Conservation (phyloP, 805 yeast species). For the Candida loeiensis region DNA sequence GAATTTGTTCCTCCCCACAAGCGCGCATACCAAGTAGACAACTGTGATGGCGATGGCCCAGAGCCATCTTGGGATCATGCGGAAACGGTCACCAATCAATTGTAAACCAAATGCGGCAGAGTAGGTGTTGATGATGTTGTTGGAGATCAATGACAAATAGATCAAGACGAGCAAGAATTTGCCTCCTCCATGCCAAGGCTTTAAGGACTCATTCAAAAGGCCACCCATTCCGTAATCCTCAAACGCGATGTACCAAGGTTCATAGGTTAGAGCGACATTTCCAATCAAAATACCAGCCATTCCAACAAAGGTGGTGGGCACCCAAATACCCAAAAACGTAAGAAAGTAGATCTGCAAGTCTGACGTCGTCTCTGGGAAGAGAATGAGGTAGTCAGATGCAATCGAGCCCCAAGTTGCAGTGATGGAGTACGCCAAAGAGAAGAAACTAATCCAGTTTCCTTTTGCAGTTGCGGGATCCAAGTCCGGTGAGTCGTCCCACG, state of each 20-base stretch:
- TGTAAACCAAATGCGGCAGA: constrained; percentile 35
- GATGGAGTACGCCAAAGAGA: constrained; percentile 69
- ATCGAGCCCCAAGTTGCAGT: constrained; percentile 89
- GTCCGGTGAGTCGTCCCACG: constrained; percentile 32
- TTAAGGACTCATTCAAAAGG: constrained; percentile 25
- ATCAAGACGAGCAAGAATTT: constrained; percentile 29
- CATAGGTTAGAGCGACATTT: constrained; percentile 27
- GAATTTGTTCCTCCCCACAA: constrained; percentile 32
- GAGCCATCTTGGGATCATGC: constrained; percentile 34
- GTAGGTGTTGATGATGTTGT: constrained; percentile 36
- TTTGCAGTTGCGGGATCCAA: constrained; percentile 38
- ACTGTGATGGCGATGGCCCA: constrained; percentile 34
- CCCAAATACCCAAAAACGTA: constrained; percentile 61
- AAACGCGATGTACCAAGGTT: constrained; percentile 33
- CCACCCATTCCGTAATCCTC: constrained; percentile 32
- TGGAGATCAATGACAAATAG: constrained; percentile 31
- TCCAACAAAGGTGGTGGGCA: constrained; percentile 40
- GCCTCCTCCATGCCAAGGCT: constrained; percentile 37
- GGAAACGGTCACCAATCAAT: constrained; percentile 25
- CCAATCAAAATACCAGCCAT: constrained; percentile 29
- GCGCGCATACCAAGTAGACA: constrained; percentile 29
- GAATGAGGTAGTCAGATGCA: constrained; percentile 78
- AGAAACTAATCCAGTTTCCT: constrained; percentile 72
- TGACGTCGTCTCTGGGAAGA: constrained; percentile 71
- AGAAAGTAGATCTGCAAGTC: constrained; percentile 50